Conservation (phyloP, 2,329 filamentous ascomycete species). For the Pseudocercospora fijiensis region DNA sequence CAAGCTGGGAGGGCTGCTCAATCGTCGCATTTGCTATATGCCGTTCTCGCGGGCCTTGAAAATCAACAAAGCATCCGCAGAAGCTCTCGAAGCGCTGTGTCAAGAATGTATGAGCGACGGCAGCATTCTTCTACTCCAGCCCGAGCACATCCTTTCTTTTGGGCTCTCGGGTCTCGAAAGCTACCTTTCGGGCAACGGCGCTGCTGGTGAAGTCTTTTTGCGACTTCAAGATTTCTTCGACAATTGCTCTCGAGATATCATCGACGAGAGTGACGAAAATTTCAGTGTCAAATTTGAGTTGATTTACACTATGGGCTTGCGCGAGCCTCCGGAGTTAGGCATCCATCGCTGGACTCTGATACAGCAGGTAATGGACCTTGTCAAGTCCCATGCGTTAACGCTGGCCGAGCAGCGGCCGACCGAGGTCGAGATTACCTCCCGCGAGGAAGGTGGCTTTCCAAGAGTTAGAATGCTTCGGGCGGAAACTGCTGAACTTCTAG, state of each 20-base stretch:
- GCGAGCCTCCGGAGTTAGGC: slow-evolving; percentile 43
- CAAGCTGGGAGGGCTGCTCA: slow-evolving; percentile 56
- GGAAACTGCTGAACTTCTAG: slow-evolving; percentile 46
- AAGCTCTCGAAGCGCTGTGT: slow-evolving; percentile 43
- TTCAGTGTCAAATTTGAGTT: slow-evolving; percentile 45
- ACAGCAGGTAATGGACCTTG: slow-evolving; percentile 39
- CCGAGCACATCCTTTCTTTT: slow-evolving; percentile 66
- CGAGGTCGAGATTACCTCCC: slow-evolving; percentile 18
- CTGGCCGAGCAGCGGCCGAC: slow-evolving; percentile 17
- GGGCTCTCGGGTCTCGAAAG: slow-evolving; percentile 61
- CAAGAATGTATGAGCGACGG: slow-evolving; percentile 42
- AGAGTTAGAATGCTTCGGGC: slow-evolving; percentile 56
- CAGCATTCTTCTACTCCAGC: slow-evolving; percentile 60
- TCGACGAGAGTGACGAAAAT: slow-evolving; percentile 61
- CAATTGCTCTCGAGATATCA: slow-evolving; percentile 54
- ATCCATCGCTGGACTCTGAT: slow-evolving; percentile 43
- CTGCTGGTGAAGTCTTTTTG: slow-evolving; percentile 47
- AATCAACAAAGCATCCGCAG: slow-evolving; percentile 36
- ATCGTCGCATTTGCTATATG: slow-evolving; percentile 55
- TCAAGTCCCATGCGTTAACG: slow-evolving; percentile 15
- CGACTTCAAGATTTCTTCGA: slow-evolving; percentile 54
- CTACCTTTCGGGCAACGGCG: slow-evolving; percentile 49
- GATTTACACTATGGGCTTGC: slow-evolving; percentile 47
- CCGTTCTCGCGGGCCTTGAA: slow-evolving; percentile 58
- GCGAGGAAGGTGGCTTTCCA: slow-evolving; percentile 47